Evolutionary conservation across 2,329 filamentous ascomycete species (phyloP).

Genomic region (Colletotrichum sp.): DNA sequence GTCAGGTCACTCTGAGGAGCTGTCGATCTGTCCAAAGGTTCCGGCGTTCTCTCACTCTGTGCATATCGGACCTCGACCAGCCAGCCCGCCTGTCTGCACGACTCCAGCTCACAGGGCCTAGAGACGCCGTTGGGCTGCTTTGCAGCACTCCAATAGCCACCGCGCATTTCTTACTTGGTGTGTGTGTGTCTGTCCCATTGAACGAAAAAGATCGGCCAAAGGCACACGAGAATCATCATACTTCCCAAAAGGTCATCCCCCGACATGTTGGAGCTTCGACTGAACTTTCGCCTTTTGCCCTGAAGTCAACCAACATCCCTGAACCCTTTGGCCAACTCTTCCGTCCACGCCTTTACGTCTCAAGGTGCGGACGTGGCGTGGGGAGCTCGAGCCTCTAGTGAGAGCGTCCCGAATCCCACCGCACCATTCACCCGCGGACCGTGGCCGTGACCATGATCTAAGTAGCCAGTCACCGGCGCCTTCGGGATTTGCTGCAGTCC

Average conservation of each 20-base stretch:
- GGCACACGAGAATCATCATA: neutral
- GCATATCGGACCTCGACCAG: neutral
- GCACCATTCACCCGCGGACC: neutral
- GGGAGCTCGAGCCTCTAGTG: slow-evolving; percentile 4
- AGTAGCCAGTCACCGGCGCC: neutral
- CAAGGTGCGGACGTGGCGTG: neutral
- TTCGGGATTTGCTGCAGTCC: neutral
- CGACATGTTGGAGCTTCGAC: slow-evolving; percentile 18
- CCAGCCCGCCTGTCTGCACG: neutral
- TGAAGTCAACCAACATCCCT: slow-evolving; percentile 8
- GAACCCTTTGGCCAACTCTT: slow-evolving; percentile 4
- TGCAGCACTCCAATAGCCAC: neutral
- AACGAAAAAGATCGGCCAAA: neutral
- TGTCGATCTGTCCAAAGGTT: neutral
- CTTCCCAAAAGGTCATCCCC: slow-evolving; percentile 3
- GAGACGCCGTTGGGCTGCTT: neutral
- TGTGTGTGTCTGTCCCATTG: neutral
- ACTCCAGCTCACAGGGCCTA: neutral
- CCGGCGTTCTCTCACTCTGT: neutral
- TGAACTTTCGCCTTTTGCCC: slow-evolving; percentile 11
- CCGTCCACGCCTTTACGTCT: neutral
- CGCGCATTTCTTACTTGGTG: neutral
- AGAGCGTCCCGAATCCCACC: slow-evolving; percentile 13
- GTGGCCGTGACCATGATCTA: neutral
- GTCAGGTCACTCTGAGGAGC: neutral